Evolutionary conservation across 108 stramenopile species (phyloP).

Genomic region (Poteriospumella lacustris): DNA sequence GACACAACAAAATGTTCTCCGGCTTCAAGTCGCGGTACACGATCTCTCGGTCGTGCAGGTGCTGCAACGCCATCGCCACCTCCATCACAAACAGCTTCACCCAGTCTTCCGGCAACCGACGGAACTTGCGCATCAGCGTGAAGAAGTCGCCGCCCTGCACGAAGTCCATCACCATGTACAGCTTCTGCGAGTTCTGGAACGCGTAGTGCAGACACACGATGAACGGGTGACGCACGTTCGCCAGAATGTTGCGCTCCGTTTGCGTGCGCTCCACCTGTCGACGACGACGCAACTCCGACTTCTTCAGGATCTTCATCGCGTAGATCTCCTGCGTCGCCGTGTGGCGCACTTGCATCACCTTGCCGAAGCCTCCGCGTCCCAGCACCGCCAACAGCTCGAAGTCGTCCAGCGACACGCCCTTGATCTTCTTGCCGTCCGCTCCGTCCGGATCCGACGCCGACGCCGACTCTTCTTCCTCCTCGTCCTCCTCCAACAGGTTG

Average conservation of each 20-base stretch:
- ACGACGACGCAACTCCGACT: background rate
- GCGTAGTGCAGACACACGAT: constrained; percentile 60
- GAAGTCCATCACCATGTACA: constrained; percentile 47
- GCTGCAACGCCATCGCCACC: constrained; percentile 24
- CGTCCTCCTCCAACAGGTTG: background rate
- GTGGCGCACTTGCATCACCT: constrained; percentile 35
- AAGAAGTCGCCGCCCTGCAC: constrained; percentile 45
- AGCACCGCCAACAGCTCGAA: constrained; percentile 25
- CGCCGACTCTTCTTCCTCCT: no score
- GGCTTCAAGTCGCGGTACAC: constrained; percentile 49
- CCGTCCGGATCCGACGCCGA: no score
- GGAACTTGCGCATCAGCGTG: background rate
- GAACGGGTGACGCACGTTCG: constrained; percentile 54
- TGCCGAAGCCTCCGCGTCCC: constrained; percentile 26
- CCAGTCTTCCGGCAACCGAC: constrained; percentile 32
- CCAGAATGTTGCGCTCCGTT: constrained; percentile 24
- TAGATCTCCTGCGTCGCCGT: constrained; percentile 4
- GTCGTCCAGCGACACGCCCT: background rate
- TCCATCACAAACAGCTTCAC: constrained; percentile 27
- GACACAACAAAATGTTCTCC: constrained; percentile 39
- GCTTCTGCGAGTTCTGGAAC: constrained; percentile 42
- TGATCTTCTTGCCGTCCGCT: background rate
- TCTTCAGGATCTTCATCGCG: constrained; percentile 23
- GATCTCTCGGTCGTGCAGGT: constrained; percentile 29
- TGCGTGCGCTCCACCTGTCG: constrained; percentile 25